These are phyloP conservation scores for Mikania micrantha DNA, from an alignment of 129 eudicot species.

Conservation along the genomic window DNA sequence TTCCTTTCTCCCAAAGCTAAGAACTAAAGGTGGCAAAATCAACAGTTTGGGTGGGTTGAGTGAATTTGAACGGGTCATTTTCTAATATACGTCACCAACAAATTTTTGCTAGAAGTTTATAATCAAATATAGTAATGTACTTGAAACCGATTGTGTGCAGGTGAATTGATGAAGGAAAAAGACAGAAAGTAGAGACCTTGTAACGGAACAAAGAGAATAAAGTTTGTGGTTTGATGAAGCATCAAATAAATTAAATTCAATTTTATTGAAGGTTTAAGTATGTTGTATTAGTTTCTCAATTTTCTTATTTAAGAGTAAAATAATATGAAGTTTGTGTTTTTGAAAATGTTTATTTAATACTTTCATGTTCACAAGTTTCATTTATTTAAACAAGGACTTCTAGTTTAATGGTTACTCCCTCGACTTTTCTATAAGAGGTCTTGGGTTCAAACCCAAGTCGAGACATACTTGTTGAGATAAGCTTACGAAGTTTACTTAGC, in stretches of 20 bases:
- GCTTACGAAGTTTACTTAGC: too few species aligned
- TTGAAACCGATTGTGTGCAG: conserved; percentile 13
- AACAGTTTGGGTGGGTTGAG: not conserved
- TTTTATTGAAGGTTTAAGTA: not conserved
- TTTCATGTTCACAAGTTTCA: not conserved
- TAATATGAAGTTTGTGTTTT: not conserved
- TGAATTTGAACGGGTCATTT: not conserved
- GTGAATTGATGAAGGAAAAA: conserved; percentile 22
- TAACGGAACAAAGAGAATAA: conserved; percentile 21
- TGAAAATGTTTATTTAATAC: not conserved
- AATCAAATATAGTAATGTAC: not conserved
- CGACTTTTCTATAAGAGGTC: too few species aligned
- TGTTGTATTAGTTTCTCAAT: conserved; percentile 27
- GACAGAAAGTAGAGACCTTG: conserved; percentile 16
- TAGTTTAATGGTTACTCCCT: too few species aligned
- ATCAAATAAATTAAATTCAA: conserved; percentile 20
- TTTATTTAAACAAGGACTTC: too few species aligned
- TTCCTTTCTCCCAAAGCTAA: not conserved
- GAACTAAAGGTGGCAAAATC: not conserved
- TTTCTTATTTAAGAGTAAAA: conserved; percentile 14
- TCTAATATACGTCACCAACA: too few species aligned
- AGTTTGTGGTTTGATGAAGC: conserved; percentile 5
- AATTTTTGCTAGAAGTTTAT: too few species aligned
- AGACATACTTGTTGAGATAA: too few species aligned
- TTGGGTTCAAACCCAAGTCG: too few species aligned